Percentiles rank a stretch among this genome's conserved stretches.
phyloP scores from a whole-genome alignment of 768 basidiomycete species.

The Mycena floridula region DNA sequence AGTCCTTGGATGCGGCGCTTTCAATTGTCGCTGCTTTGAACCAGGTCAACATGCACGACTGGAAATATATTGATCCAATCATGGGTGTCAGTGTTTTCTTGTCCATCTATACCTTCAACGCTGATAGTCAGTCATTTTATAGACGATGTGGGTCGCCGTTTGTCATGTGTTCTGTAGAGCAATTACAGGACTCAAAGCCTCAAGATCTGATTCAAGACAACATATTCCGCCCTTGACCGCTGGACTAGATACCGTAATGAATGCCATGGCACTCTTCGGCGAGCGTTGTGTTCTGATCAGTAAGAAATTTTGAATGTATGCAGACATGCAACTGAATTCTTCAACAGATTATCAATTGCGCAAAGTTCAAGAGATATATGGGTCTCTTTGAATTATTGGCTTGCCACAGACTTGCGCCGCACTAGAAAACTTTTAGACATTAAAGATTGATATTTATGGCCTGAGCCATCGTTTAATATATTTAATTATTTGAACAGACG shows the following conservation, averaged over 20 bases:
- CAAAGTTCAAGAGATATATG: too few species aligned
- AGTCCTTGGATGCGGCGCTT: constrained; percentile 6
- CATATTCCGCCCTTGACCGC: neutral
- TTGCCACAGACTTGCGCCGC: too few species aligned
- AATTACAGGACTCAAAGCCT: neutral
- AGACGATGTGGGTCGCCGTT: constrained; percentile 6
- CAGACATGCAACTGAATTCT: too few species aligned
- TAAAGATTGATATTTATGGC: too few species aligned
- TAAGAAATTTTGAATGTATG: too few species aligned
- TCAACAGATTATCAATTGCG: too few species aligned
- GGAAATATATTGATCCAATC: constrained; percentile 6
- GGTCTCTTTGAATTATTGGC: too few species aligned
- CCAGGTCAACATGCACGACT: neutral
- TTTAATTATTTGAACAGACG: too few species aligned
- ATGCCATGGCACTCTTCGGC: constrained; percentile 19
- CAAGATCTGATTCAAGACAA: neutral
- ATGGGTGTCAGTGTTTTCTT: neutral
- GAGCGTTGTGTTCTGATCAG: constrained; percentile 23
- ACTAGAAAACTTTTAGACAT: too few species aligned
- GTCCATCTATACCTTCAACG: neutral
- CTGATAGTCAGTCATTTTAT: neutral
- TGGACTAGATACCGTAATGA: neutral
- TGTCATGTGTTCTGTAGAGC: constrained; percentile 4
- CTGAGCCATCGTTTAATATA: too few species aligned
- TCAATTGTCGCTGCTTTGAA: constrained; percentile 1